phyloP scores from a whole-genome alignment of 306 rosid genomes.

The Ceratonia siliqua region DNA sequence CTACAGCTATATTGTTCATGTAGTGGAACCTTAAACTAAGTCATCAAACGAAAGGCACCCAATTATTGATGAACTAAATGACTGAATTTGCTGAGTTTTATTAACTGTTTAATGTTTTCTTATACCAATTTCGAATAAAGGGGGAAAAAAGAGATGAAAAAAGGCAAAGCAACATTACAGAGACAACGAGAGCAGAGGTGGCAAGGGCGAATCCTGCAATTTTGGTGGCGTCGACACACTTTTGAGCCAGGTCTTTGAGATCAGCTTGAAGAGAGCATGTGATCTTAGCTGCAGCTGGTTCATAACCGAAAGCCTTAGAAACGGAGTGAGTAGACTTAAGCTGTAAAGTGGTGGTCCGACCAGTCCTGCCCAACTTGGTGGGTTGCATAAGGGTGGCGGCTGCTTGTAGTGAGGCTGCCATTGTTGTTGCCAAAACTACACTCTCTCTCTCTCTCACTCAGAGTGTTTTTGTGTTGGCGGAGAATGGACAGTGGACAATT shows the following conservation, averaged over 20 bases:
- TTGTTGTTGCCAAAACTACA: slow-evolving; percentile 27
- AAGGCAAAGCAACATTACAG: slow-evolving; percentile 55
- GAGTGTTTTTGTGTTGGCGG: slow-evolving; percentile 38
- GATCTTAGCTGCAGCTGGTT: slow-evolving; percentile 27
- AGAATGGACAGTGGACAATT: slow-evolving; percentile 25
- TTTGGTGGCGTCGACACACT: slow-evolving; percentile 76
- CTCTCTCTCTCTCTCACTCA: slow-evolving; percentile 2
- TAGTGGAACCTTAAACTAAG: neutral
- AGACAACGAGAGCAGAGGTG: slow-evolving; percentile 94
- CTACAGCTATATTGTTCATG: neutral
- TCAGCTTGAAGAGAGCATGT: slow-evolving; percentile 45
- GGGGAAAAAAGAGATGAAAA: neutral
- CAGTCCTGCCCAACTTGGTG: slow-evolving; percentile 53
- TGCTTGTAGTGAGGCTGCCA: slow-evolving; percentile 99
- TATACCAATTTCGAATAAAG: neutral
- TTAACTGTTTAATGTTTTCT: too few species aligned
- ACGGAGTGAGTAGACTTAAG: slow-evolving; percentile 62
- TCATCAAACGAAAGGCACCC: neutral
- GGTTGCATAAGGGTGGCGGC: slow-evolving; percentile 92
- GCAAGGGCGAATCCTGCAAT: slow-evolving; percentile 97
- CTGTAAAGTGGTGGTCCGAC: slow-evolving; percentile 43
- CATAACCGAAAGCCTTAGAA: slow-evolving; percentile 48
- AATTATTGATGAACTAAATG: too few species aligned
- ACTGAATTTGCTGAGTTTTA: too few species aligned
- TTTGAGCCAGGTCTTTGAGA: slow-evolving; percentile 68